Evolutionary conservation across 148 eudicot species (phyloP).

Genomic region (Agrostemma githago): DNA sequence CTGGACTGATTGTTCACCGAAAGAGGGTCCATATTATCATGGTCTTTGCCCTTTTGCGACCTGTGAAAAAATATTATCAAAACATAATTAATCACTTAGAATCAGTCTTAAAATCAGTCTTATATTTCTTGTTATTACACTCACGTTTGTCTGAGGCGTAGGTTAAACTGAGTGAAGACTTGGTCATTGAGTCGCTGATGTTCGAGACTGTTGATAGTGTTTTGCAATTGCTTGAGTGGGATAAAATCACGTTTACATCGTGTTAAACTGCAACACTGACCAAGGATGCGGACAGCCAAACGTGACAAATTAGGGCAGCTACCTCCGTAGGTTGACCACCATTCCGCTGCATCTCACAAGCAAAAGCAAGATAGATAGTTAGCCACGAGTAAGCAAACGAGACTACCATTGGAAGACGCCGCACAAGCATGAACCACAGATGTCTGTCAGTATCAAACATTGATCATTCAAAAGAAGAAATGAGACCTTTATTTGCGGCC

Average conservation of each 20-base stretch:
- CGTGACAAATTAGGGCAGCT: constrained; percentile 83
- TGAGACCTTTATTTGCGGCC: not conserved
- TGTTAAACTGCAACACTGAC: constrained; percentile 78
- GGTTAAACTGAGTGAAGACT: constrained; percentile 71
- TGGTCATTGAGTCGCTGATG: constrained; percentile 74
- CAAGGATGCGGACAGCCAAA: constrained; percentile 75
- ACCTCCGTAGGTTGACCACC: constrained; percentile 97
- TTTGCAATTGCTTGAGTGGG: constrained; percentile 55
- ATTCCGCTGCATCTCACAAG: constrained; percentile 53
- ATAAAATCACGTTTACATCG: constrained; percentile 38
- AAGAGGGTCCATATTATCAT: constrained; percentile 51
- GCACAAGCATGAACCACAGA: not conserved
- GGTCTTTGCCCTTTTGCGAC: constrained; percentile 47
- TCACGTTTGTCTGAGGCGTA: constrained; percentile 67
- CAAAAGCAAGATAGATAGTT: not conserved
- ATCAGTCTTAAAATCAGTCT: not conserved
- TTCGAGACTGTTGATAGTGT: constrained; percentile 62
- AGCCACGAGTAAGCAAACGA: not conserved
- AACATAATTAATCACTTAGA: not conserved
- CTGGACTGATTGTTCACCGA: constrained; percentile 38
- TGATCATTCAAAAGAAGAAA: not conserved
- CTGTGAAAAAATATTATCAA: constrained; percentile 28
- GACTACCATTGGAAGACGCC: not conserved
- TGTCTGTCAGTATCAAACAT: not conserved
- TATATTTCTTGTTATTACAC: constrained; percentile 6